Percentiles rank a stretch among this genome's conserved stretches.
Conservation (phyloP, 2,329 filamentous ascomycete genomes). For the Colletotrichum eremochloae region DNA sequence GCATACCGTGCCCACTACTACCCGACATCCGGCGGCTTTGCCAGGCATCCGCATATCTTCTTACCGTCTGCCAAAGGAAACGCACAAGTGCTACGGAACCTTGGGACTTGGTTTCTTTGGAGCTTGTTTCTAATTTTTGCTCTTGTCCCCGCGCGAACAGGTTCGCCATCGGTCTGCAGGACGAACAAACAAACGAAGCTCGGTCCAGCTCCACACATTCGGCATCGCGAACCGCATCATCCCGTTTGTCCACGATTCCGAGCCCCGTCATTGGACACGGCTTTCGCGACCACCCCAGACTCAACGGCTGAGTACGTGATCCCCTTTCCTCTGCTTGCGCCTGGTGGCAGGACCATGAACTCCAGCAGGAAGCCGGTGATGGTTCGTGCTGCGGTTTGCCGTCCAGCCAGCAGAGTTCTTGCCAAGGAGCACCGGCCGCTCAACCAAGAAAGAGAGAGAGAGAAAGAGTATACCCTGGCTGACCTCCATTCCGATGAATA, state of each 20-base stretch:
- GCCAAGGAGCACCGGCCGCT: constrained; percentile 23
- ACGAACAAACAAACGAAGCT: constrained; percentile 41
- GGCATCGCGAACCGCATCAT: constrained; percentile 35
- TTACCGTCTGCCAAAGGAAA: constrained; percentile 24
- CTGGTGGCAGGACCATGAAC: constrained; percentile 34
- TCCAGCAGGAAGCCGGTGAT: constrained; percentile 39
- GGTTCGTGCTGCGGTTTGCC: constrained; percentile 34
- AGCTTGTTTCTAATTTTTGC: constrained; percentile 39
- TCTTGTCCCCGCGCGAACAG: constrained; percentile 40
- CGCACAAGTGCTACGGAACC: constrained; percentile 28
- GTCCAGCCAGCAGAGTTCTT: constrained; percentile 32
- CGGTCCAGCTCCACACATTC: constrained; percentile 31
- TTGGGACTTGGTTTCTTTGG: constrained; percentile 24
- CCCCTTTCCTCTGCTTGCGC: constrained; percentile 28
- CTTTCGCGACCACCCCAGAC: constrained; percentile 22
- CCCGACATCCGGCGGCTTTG: constrained; percentile 11
- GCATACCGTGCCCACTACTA: constrained; percentile 20
- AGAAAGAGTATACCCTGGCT: constrained; percentile 15
- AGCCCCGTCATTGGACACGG: constrained; percentile 36
- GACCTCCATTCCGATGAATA: constrained; percentile 38
- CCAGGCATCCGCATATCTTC: constrained; percentile 24
- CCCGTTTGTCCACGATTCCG: constrained; percentile 35
- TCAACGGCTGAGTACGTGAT: constrained; percentile 43
- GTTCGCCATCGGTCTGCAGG: constrained; percentile 34
- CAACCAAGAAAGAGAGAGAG: background rate